Evolutionary conservation across 768 basidiomycete species (phyloP).

Genomic region (Favolaschia claudopus): DNA sequence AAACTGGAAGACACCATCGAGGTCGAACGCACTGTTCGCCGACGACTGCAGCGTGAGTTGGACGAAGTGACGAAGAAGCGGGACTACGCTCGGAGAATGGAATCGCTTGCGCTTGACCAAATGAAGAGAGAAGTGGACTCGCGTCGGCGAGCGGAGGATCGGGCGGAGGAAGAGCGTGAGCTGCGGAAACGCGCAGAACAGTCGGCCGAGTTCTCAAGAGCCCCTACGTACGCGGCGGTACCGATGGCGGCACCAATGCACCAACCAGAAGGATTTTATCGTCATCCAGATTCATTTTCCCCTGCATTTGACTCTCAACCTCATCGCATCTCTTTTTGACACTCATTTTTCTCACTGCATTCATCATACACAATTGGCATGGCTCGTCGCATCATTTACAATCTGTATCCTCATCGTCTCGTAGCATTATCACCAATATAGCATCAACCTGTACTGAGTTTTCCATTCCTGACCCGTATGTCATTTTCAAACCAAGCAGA

Average conservation of each 20-base stretch:
- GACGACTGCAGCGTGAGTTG: conserved; percentile 43
- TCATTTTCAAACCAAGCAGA: no score
- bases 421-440: conserved; percentile 18
- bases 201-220: conserved; percentile 9
- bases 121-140: conserved; percentile 55
- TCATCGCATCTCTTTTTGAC: conserved; percentile 24
- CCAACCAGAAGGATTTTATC: no score
- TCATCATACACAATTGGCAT: conserved; percentile 12
- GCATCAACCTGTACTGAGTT: no score
- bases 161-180: conserved; percentile 47
- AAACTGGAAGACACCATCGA: conserved; percentile 50
- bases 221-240: neutral
- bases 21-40: conserved; percentile 43
- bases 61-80: conserved; percentile 43
- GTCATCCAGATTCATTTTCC: conserved; percentile 11
- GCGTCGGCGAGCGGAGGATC: conserved; percentile 73
- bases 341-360: conserved; percentile 5
- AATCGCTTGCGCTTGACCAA: conserved; percentile 34
- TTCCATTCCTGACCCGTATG: no score
- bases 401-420: conserved; percentile 18
- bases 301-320: conserved; percentile 12
- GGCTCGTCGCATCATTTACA: conserved; percentile 18
- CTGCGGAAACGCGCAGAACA: conserved; percentile 28
- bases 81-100: conserved; percentile 38
- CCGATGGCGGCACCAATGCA: conserved; percentile 3